Conservation (phyloP, 768 basidiomycete species). For the Clathrus columnatus region DNA sequence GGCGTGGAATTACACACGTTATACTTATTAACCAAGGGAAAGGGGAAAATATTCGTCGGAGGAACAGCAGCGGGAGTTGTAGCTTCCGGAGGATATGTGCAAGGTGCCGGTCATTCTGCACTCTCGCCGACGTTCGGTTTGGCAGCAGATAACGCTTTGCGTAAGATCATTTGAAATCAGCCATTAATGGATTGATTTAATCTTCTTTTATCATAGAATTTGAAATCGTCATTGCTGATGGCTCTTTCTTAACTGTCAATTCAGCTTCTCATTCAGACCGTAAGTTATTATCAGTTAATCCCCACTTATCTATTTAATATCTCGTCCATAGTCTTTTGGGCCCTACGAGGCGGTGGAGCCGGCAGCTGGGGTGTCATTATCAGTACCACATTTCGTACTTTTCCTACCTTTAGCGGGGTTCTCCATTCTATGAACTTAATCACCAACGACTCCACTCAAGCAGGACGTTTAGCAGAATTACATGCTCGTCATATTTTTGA, state of each 20-base stretch:
- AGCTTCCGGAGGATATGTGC: conserved; percentile 26
- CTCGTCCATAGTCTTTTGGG: conserved; percentile 15
- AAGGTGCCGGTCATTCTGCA: conserved; percentile 25
- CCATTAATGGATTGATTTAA: not conserved
- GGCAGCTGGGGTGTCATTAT: conserved; percentile 33
- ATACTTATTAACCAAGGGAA: conserved; percentile 16
- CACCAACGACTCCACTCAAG: not conserved
- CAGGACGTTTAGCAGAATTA: not conserved
- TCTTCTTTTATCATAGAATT: conserved; percentile 17
- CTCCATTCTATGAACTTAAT: not conserved
- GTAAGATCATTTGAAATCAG: conserved; percentile 5
- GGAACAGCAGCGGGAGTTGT: conserved; percentile 22
- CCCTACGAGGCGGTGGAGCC: conserved; percentile 16
- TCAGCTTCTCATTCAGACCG: conserved; percentile 20
- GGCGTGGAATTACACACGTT: conserved; percentile 20
- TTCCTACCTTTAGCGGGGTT: conserved; percentile 24
- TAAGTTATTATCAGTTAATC: conserved; percentile 6
- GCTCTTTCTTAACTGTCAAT: conserved; percentile 20
- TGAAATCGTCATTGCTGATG: conserved; percentile 24
- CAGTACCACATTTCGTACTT: conserved; percentile 27
- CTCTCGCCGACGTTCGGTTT: conserved; percentile 21
- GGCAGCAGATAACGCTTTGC: conserved; percentile 22
- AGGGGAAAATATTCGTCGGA: conserved; percentile 20
- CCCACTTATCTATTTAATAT: not conserved
- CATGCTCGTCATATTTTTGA: conserved; percentile 6